Evolutionary conservation across 805 yeast species (phyloP), one percentile per base, ranked within the genome.

Genomic region (Spathaspora hagerdaliae): DNA sequence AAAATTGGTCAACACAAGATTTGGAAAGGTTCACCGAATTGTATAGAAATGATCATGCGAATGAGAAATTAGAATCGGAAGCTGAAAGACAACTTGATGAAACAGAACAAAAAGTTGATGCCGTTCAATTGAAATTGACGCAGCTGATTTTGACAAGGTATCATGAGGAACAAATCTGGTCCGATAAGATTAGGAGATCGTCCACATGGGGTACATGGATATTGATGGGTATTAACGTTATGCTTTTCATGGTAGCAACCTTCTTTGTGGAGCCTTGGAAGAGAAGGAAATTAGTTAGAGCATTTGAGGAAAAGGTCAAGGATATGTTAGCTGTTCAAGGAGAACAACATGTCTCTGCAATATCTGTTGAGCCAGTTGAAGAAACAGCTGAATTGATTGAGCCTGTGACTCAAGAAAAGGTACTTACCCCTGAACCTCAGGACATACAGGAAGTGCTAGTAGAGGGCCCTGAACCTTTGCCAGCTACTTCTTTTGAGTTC

Each of bases 91-190:
- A 59, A 9, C 69, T 91, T 36, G 74, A 73, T 19, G 63, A 68
- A 26, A 71, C 81, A 1, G 97, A 91, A 53, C 60, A 57, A 2
- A 60, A 64, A 39, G 86, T 84, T 36, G 96, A 90, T 45, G 82
- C 82, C 8, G 63, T 83, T 14, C 92, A 86, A 53, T 75, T 81
- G 44, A 78, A 75, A 46, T 66, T 90, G 39, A 83, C 89, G 13
- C 82, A 82, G 46, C 83, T 87, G 48, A 94, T 94, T 13, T 71
- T 92, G 57, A 82, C 90, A 1, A 72, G 98, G 54, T 94, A 94
- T 57, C 96, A 92, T 51, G 98, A 94, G 61, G 99, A 94, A 58
- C 98, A 94, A 64, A 81, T 94, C 7, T 94, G 99, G 98, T 88
- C 97, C 1, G 99, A 94, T 65, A 91, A 91, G 64, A 94, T 94